Evolutionary conservation across 2,329 filamentous ascomycete species (phyloP), one percentile per base, ranked within the genome.

Genomic region (Ophiostoma sp.): DNA sequence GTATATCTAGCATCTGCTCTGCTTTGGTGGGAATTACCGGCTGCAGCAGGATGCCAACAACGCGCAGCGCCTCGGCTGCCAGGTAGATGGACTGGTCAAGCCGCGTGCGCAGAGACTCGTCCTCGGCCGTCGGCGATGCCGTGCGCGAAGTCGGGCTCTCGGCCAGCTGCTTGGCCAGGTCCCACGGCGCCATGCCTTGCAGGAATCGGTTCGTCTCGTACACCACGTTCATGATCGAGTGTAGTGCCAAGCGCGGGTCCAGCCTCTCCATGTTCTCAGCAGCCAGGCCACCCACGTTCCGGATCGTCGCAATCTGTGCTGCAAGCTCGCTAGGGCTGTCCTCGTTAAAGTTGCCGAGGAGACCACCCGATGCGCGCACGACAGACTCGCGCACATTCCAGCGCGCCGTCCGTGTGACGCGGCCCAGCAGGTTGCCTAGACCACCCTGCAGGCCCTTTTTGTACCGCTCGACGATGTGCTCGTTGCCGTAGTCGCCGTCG

Each of bases 11-110:
- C 44, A 97, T 78, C 72, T 86, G 80, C 11, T 79, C 78, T 64
- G 92, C 85, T 77, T 96, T 96, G 55, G 80, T 82, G 0, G 95
- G 95, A 84, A 99, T 96, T 75, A 93, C 91, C 1, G 95, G 93
- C 77, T 97, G 93, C 62, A 99, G 80, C 64, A 98, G 81, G 73
- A 99, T 97, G 14, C 89, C 92, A 0, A 83, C 81, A 38, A 97
- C 86, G 49, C 95, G 89, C 64, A 97, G 76, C 4, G 89, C 85
- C 78, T 99, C 95, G 8, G 88, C 85, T 60, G 83, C 82, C 60
- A 89, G 82, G 76, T 86, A 97, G 41, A 99, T 82, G 49, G 85
- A 83, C 73, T 82, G 81, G 72, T 88, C 80, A 16, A 88, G 78
- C 2, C 82, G 77, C 62, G 67, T 75, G 16, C 65, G 69, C 16